Evolutionary conservation across 2,329 filamentous ascomycete species (phyloP), one percentile per base, ranked within the genome.

Genomic region (Fusarium papillatum): DNA sequence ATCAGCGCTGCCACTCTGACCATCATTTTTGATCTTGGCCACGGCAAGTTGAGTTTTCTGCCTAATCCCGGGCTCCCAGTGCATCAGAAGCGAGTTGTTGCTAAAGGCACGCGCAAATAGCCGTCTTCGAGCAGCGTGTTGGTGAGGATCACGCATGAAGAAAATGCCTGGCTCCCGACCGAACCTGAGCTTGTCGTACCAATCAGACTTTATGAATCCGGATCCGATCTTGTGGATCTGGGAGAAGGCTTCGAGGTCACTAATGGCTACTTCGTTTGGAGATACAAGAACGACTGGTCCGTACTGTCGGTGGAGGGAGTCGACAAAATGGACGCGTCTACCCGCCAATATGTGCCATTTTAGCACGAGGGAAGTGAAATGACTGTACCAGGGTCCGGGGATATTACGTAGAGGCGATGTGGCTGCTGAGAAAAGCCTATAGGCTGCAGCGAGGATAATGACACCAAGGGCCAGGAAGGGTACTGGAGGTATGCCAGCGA

Each of bases 141-240:
- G 6, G 0, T 72, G 60, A 0, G 72, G 60, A 63, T 77, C 67
- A 8, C 68, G 48, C 73, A 77, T 76, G 0, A 39, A 19, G n/a
- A 77, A 77, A 6, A 77, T 71, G 0, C 73, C 73, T 2, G 55
- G 53, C 0, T 48, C 16, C 38, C 59, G 19, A 39, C 41, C 16
- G 2, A 46, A 22, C 1, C 46, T 41, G 2, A 39, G 8, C 0
- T 7, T 61, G 59, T 77, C 68, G n/a, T 77, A 77, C 62, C 71
- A 76, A 4, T 53, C 3, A 0, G 66, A 68, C n/a, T 77, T 77
- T 10, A 66, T 6, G n/a, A 74, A 77, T 0, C 73, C 70, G 0
- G 57, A 38, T 1, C 71, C 75, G 8, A 77, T 78, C 43, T 71
- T 73, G 22, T 77, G 76, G 2, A 77, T 70, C 1, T 60, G 41